Evolutionary conservation across 108 stramenopile genomes (phyloP).

Genomic region (Skeletonema tropicum): DNA sequence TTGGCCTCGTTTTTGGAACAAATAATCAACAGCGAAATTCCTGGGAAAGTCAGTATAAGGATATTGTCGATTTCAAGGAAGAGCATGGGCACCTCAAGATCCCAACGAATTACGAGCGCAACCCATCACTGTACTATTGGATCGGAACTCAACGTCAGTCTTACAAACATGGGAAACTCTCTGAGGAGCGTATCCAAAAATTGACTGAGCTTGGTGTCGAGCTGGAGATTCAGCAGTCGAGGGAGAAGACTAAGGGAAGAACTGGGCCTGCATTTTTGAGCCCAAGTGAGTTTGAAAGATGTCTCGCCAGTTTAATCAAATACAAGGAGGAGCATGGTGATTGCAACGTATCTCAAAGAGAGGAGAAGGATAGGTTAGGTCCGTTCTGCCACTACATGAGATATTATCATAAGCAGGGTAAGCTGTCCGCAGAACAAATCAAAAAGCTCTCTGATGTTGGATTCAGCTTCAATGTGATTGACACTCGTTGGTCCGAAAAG

Average conservation of each 20-base stretch:
- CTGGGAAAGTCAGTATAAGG: not conserved
- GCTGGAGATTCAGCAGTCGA: not conserved
- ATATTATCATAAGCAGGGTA: constrained; percentile 9
- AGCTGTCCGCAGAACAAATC: not conserved
- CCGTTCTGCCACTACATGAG: constrained; percentile 22
- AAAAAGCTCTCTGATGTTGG: constrained; percentile 4
- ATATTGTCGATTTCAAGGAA: constrained; percentile 12
- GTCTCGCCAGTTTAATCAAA: constrained; percentile 5
- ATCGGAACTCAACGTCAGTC: constrained; percentile 1
- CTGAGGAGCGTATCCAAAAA: constrained; percentile 21
- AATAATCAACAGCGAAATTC: not conserved
- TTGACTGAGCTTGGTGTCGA: constrained; percentile 14
- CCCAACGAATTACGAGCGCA: not conserved
- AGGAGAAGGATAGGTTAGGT: constrained; percentile 10
- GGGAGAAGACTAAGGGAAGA: not conserved
- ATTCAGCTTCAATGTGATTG: constrained; percentile 5
- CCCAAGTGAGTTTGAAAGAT: constrained; percentile 5
- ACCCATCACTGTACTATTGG: constrained; percentile 15
- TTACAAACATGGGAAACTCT: constrained; percentile 1
- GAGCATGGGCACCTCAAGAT: constrained; percentile 9
- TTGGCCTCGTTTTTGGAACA: constrained; percentile 15
- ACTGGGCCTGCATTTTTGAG: constrained; percentile 8
- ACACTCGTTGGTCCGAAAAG: constrained; percentile 15
- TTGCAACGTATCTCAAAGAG: constrained; percentile 18
- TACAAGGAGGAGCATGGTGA: constrained; percentile 20